Evolutionary conservation across 495 filamentous ascomycete species (phyloP).

Genomic region (Penicillium desertorum): DNA sequence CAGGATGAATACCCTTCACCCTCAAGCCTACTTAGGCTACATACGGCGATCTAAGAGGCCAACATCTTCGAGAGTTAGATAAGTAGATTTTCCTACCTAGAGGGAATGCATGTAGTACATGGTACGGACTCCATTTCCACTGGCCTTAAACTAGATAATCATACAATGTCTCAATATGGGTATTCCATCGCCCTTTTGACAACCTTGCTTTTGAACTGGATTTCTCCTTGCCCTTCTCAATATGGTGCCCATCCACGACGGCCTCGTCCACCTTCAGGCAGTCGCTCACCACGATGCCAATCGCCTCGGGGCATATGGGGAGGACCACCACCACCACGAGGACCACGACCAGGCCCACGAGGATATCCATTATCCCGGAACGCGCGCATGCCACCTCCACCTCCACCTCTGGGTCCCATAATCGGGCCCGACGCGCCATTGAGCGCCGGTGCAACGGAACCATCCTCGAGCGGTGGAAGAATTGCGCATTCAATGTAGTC

Average conservation of each 20-base stretch:
- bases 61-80: background rate
- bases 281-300: slow-evolving; percentile 47
- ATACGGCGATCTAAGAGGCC: background rate
- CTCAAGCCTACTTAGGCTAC: background rate
- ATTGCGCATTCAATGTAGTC: slow-evolving; percentile 85
- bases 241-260: slow-evolving; percentile 48
- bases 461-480: slow-evolving; percentile 69
- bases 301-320: slow-evolving; percentile 35
- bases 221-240: slow-evolving; percentile 15
- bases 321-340: slow-evolving; percentile 34
- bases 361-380: slow-evolving; percentile 51
- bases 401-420: slow-evolving; percentile 12
- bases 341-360: slow-evolving; percentile 26
- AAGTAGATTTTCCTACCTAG: background rate
- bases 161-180: slow-evolving; percentile 18
- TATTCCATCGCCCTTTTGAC: slow-evolving; percentile 14
- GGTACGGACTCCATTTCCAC: slow-evolving; percentile 11
- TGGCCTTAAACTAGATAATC: slow-evolving; percentile 13
- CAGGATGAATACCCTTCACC: background rate
- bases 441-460: slow-evolving; percentile 62
- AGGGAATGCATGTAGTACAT: background rate
- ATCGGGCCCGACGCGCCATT: slow-evolving; percentile 23
- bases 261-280: slow-evolving; percentile 40
- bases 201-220: background rate
- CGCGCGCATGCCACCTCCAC: slow-evolving; percentile 45